Percentiles rank a stretch among this genome's conserved stretches.
Conservation (phyloP, 2,329 filamentous ascomycete genomes). For the Didymella glomerata region DNA sequence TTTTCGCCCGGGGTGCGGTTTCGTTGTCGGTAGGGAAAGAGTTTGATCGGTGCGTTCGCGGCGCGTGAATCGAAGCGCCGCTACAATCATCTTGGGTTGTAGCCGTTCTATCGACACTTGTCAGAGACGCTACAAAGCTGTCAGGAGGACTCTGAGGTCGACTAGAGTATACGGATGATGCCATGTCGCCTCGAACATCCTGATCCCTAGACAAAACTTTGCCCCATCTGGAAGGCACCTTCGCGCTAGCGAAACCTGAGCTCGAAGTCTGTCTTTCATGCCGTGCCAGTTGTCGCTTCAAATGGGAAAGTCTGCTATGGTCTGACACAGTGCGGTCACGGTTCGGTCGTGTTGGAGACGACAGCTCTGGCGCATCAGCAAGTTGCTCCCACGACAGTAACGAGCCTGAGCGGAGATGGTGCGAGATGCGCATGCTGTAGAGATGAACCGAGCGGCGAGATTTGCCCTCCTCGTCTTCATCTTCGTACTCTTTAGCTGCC, state of each 20-base stretch:
- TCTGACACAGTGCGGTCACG: conserved; percentile 33
- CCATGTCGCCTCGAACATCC: conserved; percentile 28
- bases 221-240: conserved; percentile 51
- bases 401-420: conserved; percentile 56
- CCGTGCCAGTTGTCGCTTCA: conserved; percentile 23
- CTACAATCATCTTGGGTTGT: conserved; percentile 21
- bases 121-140: conserved; percentile 38
- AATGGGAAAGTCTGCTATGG: conserved; percentile 28
- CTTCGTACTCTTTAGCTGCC: neutral
- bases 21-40: conserved; percentile 38
- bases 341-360: conserved; percentile 23
- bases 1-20: conserved; percentile 32
- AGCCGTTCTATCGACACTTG: conserved; percentile 26
- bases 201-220: conserved; percentile 36
- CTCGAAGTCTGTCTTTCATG: conserved; percentile 46
- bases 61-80: conserved; percentile 19
- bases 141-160: conserved; percentile 50
- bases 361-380: conserved; percentile 32
- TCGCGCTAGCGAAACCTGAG: conserved; percentile 49
- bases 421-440: conserved; percentile 56
- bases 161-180: conserved; percentile 54
- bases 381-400: conserved; percentile 49
- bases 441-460: conserved; percentile 51
- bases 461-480: conserved; percentile 29
- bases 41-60: conserved; percentile 28